Percentiles rank a stretch among this genome's conserved stretches.
Evolutionary conservation across 2,329 filamentous ascomycete genomes (phyloP).

Genomic region (Sarocladium oryzae): DNA sequence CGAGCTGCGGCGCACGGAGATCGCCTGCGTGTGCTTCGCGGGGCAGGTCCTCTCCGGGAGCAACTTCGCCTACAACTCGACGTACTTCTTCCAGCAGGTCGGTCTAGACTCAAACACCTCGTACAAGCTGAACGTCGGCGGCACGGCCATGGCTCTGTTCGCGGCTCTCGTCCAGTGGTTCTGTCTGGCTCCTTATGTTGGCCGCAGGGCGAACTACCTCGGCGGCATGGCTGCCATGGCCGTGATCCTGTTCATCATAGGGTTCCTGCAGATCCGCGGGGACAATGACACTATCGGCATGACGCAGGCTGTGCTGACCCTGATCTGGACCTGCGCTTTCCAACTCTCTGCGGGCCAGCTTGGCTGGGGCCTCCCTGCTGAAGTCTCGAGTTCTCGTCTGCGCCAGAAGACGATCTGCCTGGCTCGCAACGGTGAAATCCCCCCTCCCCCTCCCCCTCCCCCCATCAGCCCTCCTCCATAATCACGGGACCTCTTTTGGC

Average conservation of each 20-base stretch:
- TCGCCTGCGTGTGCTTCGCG: constrained; percentile 28
- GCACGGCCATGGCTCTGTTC: constrained; percentile 8
- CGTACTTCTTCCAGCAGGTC: constrained; percentile 34
- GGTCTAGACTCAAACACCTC: constrained; percentile 23
- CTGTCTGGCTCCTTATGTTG: constrained; percentile 24
- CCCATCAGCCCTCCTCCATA: neutral
- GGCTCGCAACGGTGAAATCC: constrained; percentile 18
- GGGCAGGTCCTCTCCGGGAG: constrained; percentile 28
- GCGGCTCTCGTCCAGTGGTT: constrained; percentile 33
- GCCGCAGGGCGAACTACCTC: constrained; percentile 31
- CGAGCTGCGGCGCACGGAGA: constrained; percentile 34
- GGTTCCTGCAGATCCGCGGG: constrained; percentile 40
- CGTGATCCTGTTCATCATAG: constrained; percentile 28
- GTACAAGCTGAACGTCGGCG: constrained; percentile 12
- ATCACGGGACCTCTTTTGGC: neutral
- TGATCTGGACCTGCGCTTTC: constrained; percentile 38
- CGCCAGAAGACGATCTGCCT: constrained; percentile 27
- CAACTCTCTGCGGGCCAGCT: constrained; percentile 26
- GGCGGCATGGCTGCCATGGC: constrained; percentile 27
- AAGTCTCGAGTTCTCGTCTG: constrained; percentile 19
- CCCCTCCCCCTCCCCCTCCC: no score
- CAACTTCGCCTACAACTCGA: constrained; percentile 31
- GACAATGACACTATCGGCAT: constrained; percentile 27
- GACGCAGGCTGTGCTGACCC: constrained; percentile 26
- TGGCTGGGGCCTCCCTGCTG: constrained; percentile 17